Evolutionary conservation across 352 stramenopile species (phyloP).

Genomic region (Phytophthora colocasiae): DNA sequence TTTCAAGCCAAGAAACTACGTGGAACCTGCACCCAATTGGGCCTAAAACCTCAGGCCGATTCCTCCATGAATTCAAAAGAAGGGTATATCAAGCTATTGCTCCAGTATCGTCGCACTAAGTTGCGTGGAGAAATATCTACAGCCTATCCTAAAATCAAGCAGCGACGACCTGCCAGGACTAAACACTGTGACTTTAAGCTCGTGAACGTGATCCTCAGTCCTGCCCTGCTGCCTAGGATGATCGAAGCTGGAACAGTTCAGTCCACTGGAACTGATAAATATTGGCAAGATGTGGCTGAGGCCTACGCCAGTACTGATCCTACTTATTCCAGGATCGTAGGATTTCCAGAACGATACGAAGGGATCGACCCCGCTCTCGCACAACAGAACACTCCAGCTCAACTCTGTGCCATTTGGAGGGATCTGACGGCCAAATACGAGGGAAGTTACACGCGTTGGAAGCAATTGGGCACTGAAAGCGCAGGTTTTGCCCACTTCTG

Average conservation of each 20-base stretch:
- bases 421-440: conserved; percentile 12
- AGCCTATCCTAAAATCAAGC: conserved; percentile 8
- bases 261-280: conserved; percentile 19
- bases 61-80: conserved; percentile 16
- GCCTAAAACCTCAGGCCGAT: conserved; percentile 24
- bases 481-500: conserved; percentile 20
- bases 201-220: conserved; percentile 26
- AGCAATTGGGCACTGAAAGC: conserved; percentile 15
- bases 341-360: conserved; percentile 21
- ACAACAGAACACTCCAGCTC: conserved; percentile 8
- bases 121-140: conserved; percentile 13
- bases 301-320: conserved; percentile 8
- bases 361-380: conserved; percentile 15
- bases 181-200: conserved; percentile 25
- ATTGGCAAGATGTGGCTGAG: conserved; percentile 24
- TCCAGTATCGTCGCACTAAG: conserved; percentile 17
- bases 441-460: conserved; percentile 21
- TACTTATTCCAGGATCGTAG: conserved; percentile 12
- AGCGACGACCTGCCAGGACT: conserved; percentile 8
- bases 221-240: conserved; percentile 13
- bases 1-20: conserved; percentile 19
- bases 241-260: conserved; percentile 17
- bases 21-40: conserved; percentile 15
- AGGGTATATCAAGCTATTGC: conserved; percentile 19
- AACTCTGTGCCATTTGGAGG: conserved; percentile 23